Evolutionary conservation across 2,329 filamentous ascomycete species (phyloP).

Genomic region (Talaromyces sp.): DNA sequence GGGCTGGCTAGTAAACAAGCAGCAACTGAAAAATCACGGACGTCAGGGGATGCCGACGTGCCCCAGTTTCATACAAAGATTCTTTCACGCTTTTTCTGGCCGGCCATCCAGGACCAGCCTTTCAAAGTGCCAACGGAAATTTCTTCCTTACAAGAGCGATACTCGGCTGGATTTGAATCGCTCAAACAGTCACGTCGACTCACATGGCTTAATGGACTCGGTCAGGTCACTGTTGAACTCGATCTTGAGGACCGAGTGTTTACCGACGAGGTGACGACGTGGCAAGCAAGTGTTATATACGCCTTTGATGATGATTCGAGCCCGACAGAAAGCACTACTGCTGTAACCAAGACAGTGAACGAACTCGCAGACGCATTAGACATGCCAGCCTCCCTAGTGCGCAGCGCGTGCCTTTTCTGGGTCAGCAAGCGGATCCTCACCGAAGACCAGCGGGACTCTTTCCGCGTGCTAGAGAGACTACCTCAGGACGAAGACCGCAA

Average conservation of each 20-base stretch:
- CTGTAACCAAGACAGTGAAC: slow-evolving; percentile 33
- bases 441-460: slow-evolving; percentile 46
- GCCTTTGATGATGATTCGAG: slow-evolving; percentile 60
- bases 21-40: slow-evolving; percentile 16
- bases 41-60: slow-evolving; percentile 22
- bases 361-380: slow-evolving; percentile 46
- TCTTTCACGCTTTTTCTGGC: slow-evolving; percentile 91
- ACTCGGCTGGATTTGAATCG: slow-evolving; percentile 69
- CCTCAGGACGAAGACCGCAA: slow-evolving; percentile 25
- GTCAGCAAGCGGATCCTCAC: slow-evolving; percentile 51
- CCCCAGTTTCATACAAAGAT: slow-evolving; percentile 71
- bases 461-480: slow-evolving; percentile 53
- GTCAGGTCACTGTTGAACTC: slow-evolving; percentile 73
- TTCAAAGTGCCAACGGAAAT: slow-evolving; percentile 45
- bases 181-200: slow-evolving; percentile 82
- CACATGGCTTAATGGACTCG: slow-evolving; percentile 79
- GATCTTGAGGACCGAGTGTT: slow-evolving; percentile 77
- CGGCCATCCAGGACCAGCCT: slow-evolving; percentile 58
- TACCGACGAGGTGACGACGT: slow-evolving; percentile 66
- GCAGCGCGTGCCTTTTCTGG: slow-evolving; percentile 59
- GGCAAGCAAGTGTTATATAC: slow-evolving; percentile 82
- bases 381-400: slow-evolving; percentile 55
- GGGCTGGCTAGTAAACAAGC: slow-evolving; percentile 27
- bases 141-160: slow-evolving; percentile 58
- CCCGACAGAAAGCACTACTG: slow-evolving; percentile 19